Percentiles rank a stretch among this genome's conserved stretches.
phyloP scores from a whole-genome alignment of 2,329 filamentous ascomycete species.

The Triangularia setosa region DNA sequence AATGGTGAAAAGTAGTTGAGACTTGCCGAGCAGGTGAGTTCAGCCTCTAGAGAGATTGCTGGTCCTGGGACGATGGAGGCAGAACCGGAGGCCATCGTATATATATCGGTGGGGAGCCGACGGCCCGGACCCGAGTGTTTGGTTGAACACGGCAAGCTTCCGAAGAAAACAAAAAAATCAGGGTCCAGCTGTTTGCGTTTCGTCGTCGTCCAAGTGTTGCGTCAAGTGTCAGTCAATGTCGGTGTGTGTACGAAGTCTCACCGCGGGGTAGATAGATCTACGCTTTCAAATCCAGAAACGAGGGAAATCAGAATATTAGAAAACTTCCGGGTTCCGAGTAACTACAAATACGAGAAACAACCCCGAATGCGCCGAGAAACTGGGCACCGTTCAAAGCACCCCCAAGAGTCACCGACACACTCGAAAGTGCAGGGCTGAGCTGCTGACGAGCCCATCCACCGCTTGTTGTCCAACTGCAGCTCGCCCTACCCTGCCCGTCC shows the following conservation, averaged over 20 bases:
- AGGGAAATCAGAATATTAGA: background rate
- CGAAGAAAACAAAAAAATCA: background rate
- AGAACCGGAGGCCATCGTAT: conserved; percentile 8
- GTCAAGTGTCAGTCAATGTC: background rate
- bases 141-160: no score
- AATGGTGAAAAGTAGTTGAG: background rate
- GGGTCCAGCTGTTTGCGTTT: background rate
- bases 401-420: no score
- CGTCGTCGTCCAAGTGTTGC: background rate
- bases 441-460: background rate
- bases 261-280: background rate
- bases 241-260: background rate
- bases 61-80: background rate
- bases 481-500: background rate
- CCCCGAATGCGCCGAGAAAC: conserved; percentile 4
- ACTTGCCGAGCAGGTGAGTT: conserved; percentile 91
- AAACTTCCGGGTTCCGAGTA: background rate
- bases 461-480: background rate
- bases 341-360: conserved; percentile 2
- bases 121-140: background rate
- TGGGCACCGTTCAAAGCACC: background rate
- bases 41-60: conserved; percentile 58
- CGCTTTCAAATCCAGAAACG: background rate
- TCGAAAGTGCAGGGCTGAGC: background rate
- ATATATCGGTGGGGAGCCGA: background rate